phyloP scores from a whole-genome alignment of 2,329 filamentous ascomycete species.

The Fusarium brevicatenulatum region DNA sequence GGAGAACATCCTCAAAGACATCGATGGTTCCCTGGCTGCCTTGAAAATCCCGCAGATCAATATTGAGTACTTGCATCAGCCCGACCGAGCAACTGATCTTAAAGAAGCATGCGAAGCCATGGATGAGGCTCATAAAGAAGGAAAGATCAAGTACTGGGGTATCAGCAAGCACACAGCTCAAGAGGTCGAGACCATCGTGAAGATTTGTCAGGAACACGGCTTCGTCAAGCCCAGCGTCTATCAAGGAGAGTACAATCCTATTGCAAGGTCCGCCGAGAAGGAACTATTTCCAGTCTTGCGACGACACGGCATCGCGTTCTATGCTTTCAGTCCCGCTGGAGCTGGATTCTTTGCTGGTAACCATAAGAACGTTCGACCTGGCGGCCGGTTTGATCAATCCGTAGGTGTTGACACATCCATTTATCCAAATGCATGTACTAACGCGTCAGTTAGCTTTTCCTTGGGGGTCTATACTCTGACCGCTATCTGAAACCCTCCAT shows the following conservation, averaged over 20 bases:
- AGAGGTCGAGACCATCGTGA: neutral
- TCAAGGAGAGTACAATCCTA: neutral
- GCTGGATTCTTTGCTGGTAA: neutral
- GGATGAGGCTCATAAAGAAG: neutral
- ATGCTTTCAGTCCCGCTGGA: neutral
- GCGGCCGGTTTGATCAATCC: neutral
- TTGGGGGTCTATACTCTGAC: neutral
- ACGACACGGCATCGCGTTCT: neutral
- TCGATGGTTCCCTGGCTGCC: neutral
- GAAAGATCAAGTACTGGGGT: neutral
- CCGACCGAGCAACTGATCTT: neutral
- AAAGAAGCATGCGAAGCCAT: neutral
- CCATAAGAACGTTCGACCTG: neutral
- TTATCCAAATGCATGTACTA: accelerated
- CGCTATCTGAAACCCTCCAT: neutral
- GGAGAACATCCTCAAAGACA: neutral
- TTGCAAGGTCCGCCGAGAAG: neutral
- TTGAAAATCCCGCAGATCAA: neutral
- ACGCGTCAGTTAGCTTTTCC: accelerated
- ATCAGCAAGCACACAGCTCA: neutral
- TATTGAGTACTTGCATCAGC: neutral
- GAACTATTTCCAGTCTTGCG: neutral
- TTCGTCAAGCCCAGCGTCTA: neutral
- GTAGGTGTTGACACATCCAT: neutral
- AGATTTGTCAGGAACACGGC: neutral